Evolutionary conservation across 2,329 filamentous ascomycete species (phyloP), one percentile per base, ranked within the genome.

Genomic region (Eurotiales sp.): DNA sequence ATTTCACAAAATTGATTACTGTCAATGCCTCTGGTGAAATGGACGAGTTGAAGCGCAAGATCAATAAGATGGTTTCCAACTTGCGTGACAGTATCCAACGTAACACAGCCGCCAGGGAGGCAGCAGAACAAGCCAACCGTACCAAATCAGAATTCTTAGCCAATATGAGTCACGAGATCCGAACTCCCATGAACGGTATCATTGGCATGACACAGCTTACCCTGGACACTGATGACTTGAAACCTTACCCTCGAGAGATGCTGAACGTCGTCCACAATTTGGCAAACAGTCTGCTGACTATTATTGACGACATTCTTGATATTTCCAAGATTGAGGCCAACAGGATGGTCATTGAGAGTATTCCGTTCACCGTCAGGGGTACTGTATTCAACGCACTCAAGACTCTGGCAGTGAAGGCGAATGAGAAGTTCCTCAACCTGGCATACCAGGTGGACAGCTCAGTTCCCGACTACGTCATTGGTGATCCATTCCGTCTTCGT

Each of bases 321-420:
- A 83, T 84, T 57, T 82, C 79, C 39, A 84, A 84, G 70, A 84
- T 96, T 59, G 91, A 96, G 71, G 91, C 91, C 37, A 89, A 93
- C 66, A 84, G 91, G 58, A 96, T 96, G 90, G 89, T 93, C 30
- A 91, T 96, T 73, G 91, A 96, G 68, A 89, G 95, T 68, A 95
- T 95, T 59, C 90, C 90, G 21, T 96, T 95, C 73, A 95, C 90
- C 2, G 76, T 96, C 52, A 86, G 91, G 48, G 87, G 89, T 56
- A 95, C 89, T 1, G 90, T 96, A 40, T 96, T 96, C 78, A 96
- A 95, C 65, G 91, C 90, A n/a, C 77, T 96, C 61, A 96, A 96
- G 72, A 95, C 91, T 0, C 74, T 96, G 44, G 88, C 90, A 6
- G 90, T 95, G 59, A 91, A 95, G 72, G 91, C 91, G n/a, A 95